Evolutionary conservation across 306 rosid species (phyloP), one percentile per base, ranked within the genome.

Genomic region (Mucuna pruriens): DNA sequence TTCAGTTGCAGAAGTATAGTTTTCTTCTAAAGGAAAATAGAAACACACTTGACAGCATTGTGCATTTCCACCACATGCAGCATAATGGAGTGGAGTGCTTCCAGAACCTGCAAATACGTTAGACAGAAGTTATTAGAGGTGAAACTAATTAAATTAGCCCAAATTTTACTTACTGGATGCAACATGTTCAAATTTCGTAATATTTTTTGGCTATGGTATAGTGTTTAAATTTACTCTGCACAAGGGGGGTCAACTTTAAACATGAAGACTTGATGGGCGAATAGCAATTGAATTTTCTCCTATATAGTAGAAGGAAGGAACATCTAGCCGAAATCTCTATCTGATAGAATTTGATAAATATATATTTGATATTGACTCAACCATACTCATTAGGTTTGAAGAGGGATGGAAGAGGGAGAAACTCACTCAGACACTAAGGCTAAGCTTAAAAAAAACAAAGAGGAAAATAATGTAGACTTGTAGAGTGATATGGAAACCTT

Each of bases 1-100:
- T 74, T 67, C 69, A 69, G 9, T 69, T 46, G 19, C 42, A 76
- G 54, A 44, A 15, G 51, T 16, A 72, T 1, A 77, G 22, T 75
- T 55, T 66, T 20, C 69, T 72, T 7, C 38, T 12, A 52, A 71
- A 66, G 9, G 33, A 67, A 66, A 40, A 40, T 58, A 68, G 54
- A 61, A 54, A 78, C 92, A 55, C 75, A 95, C 99, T 73, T 93
- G 90, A 86, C 99, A 95, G 82, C 97, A 93, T 82, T 95, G 97
- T 34, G 93, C 96, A 93, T 93, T 90, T 79, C 99, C 99, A 64
- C 99, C 97, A 33, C 98, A 93, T 66, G 98, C 98, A 69, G 97
- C 99, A 84, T 95, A 95, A 83, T 95, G 99, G 52, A 95, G 97
- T 69, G 99, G 87, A 61, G 97, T 90, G 90, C 99, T 95, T 80